Percentiles rank a stretch among this genome's conserved stretches.
These are phyloP conservation scores for Agrocybe praecox DNA, from an alignment of 768 basidiomycete genomes.

Conservation along the genomic window DNA sequence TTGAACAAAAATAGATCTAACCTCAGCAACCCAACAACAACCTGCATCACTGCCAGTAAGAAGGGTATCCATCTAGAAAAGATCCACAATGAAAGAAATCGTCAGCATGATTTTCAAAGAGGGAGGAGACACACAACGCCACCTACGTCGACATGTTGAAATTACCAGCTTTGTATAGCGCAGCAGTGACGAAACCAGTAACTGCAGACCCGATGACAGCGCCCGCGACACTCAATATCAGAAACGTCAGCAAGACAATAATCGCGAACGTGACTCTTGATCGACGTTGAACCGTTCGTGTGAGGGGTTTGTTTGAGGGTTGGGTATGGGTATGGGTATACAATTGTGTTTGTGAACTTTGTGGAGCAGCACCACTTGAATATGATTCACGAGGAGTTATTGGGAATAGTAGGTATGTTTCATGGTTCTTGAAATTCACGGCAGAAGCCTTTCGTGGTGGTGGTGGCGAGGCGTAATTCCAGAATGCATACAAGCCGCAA, in stretches of 20 bases:
- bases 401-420: constrained; percentile 17
- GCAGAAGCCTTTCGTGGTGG: constrained; percentile 7
- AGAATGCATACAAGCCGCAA: constrained; percentile 52
- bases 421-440: neutral
- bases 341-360: too few relatives aligned
- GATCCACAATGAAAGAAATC: neutral
- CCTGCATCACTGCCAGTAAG: constrained; percentile 43
- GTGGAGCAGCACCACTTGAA: neutral
- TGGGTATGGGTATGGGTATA: too few relatives aligned
- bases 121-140: constrained; percentile 1
- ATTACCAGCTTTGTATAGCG: constrained; percentile 43
- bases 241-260: constrained; percentile 45
- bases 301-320: constrained; percentile 11
- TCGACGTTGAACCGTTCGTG: constrained; percentile 38
- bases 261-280: constrained; percentile 50
- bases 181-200: constrained; percentile 45
- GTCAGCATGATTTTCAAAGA: neutral
- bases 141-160: constrained; percentile 56
- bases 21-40: constrained; percentile 45
- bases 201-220: constrained; percentile 50
- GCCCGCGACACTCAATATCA: constrained; percentile 43
- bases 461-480: constrained; percentile 54
- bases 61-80: constrained; percentile 47
- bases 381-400: neutral
- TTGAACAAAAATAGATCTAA: constrained; percentile 10